These are phyloP conservation scores for Aspergillus indologenus DNA, from an alignment of 495 filamentous ascomycete genomes.

Conservation along the genomic window DNA sequence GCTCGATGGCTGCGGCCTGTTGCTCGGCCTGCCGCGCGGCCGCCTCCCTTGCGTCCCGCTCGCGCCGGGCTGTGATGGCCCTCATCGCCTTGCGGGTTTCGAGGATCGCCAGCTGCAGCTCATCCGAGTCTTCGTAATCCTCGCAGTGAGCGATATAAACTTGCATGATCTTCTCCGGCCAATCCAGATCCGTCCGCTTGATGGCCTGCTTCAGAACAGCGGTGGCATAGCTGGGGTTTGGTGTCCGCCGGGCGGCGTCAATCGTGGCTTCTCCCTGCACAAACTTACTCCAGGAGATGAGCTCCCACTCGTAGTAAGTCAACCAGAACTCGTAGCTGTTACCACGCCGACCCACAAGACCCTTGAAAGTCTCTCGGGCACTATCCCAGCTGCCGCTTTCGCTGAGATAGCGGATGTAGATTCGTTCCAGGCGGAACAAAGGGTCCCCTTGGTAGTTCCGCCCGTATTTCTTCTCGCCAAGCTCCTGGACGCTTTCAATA, in stretches of 20 bases:
- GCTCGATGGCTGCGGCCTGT: slow-evolving; percentile 24
- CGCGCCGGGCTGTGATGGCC: slow-evolving; percentile 60
- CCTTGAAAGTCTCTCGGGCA: slow-evolving; percentile 72
- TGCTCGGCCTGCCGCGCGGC: slow-evolving; percentile 45
- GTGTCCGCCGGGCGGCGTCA: slow-evolving; percentile 45
- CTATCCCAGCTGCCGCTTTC: slow-evolving; percentile 66
- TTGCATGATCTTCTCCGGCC: slow-evolving; percentile 86
- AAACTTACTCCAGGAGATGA: slow-evolving; percentile 64
- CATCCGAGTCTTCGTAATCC: slow-evolving; percentile 74
- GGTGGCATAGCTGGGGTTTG: slow-evolving; percentile 63
- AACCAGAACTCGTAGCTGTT: slow-evolving; percentile 91
- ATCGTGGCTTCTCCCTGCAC: slow-evolving; percentile 46
- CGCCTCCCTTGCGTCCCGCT: slow-evolving; percentile 60
- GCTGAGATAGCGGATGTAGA: slow-evolving; percentile 84
- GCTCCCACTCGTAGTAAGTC: slow-evolving; percentile 85
- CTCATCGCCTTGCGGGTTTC: slow-evolving; percentile 64
- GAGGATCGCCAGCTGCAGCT: slow-evolving; percentile 66
- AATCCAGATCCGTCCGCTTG: slow-evolving; percentile 69
- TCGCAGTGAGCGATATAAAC: slow-evolving; percentile 81
- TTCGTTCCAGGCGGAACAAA: slow-evolving; percentile 80
- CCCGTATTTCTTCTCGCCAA: slow-evolving; percentile 73
- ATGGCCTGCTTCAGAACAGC: slow-evolving; percentile 72
- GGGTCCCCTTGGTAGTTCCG: slow-evolving; percentile 79
- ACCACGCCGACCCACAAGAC: slow-evolving; percentile 62
- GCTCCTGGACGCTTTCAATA: slow-evolving; percentile 74